Base-by-base conservation (phyloP, 2,329 filamentous ascomycete species). In the Aspergillus spinulosporus region DNA sequence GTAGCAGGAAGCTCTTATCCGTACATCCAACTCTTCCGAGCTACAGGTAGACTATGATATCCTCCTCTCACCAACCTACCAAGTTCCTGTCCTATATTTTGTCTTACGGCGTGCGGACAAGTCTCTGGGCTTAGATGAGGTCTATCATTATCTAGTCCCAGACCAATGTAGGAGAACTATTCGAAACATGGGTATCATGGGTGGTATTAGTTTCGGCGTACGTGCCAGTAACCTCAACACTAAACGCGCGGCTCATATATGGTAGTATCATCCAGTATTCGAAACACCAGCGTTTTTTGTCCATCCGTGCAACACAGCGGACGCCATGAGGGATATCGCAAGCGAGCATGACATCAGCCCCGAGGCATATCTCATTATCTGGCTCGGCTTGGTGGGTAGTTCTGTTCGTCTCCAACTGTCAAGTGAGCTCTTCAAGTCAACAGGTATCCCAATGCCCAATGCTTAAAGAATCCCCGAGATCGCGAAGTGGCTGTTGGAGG, bases 271-370 rank as follows among this genome's bases (percentile, higher is more conserved):
- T 80, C 93, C 94, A 51, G 74, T 89, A 57, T 90, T 86, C 56
- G 88, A 88, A 52, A 74, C 87, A 57, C 90, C 92, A 40, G 84
- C 86, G 49, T 97, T 93, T 74, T 97, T 96, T 74, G 82, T 97
- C 65, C 94, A 99, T 76, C 93, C 94, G 28, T 97, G 94, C 75
- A 85, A 90, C 71, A 89, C 94, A 6, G 89, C 88, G 54, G 88
- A 93, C 62, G 89, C 89, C 50, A 89, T 97, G 82, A 79, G 80
- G 64, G 79, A 77, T 50, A 86, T 91, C 66, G 76, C 82, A 64
- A 67, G 72, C 11, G 65, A 66, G 49, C 64, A 64, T 56, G 60
- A 66, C n/a, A 62, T 78, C 44, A 74, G 65, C 14, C 72, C 78
- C 4, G 71, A 86, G 66, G 80, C 87, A 65, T 97, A 97, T 77